Evolutionary conservation across 2,329 filamentous ascomycete genomes (phyloP).

Genomic region (Epichloe sp.): DNA sequence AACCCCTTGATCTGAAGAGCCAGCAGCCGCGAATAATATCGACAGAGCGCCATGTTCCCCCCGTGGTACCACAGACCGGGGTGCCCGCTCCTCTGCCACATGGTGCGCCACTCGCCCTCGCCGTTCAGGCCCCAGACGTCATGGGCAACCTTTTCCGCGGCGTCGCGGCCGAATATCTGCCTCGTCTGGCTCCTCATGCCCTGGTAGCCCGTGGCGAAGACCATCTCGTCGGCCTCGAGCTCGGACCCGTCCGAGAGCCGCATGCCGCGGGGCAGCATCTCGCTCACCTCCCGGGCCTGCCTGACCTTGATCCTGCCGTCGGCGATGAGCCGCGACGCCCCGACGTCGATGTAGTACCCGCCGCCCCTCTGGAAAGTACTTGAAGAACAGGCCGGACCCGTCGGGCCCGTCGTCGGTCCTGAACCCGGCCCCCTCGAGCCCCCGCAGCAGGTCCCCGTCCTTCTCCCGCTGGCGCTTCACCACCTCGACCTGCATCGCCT

Average conservation of each 20-base stretch:
- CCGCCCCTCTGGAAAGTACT: slow-evolving; percentile 55
- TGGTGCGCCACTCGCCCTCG: slow-evolving; percentile 41
- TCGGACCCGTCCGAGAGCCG: slow-evolving; percentile 40
- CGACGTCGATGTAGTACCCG: slow-evolving; percentile 60
- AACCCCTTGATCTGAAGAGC: slow-evolving; percentile 39
- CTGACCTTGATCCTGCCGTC: slow-evolving; percentile 52
- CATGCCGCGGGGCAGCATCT: slow-evolving; percentile 32
- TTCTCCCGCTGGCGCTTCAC: slow-evolving; percentile 19
- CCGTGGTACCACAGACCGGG: slow-evolving; percentile 55
- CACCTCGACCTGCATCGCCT: slow-evolving; percentile 38
- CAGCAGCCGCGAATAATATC: slow-evolving; percentile 43
- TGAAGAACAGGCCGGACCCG: slow-evolving; percentile 42
- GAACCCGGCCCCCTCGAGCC: slow-evolving; percentile 45
- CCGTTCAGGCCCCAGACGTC: slow-evolving; percentile 51
- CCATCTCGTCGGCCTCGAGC: slow-evolving; percentile 48
- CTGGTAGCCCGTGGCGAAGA: slow-evolving; percentile 52
- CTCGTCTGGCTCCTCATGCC: slow-evolving; percentile 54
- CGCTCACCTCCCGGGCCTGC: slow-evolving; percentile 40
- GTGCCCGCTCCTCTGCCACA: slow-evolving; percentile 48
- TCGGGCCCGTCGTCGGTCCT: slow-evolving; percentile 44
- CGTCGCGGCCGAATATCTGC: slow-evolving; percentile 46
- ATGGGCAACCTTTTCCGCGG: slow-evolving; percentile 44
- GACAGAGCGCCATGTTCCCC: slow-evolving; percentile 49
- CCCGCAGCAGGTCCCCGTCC: slow-evolving; percentile 27
- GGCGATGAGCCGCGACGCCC: slow-evolving; percentile 45